Evolutionary conservation across 176 grass and related monocot species (phyloP).

Genomic region (Areca catechu): DNA sequence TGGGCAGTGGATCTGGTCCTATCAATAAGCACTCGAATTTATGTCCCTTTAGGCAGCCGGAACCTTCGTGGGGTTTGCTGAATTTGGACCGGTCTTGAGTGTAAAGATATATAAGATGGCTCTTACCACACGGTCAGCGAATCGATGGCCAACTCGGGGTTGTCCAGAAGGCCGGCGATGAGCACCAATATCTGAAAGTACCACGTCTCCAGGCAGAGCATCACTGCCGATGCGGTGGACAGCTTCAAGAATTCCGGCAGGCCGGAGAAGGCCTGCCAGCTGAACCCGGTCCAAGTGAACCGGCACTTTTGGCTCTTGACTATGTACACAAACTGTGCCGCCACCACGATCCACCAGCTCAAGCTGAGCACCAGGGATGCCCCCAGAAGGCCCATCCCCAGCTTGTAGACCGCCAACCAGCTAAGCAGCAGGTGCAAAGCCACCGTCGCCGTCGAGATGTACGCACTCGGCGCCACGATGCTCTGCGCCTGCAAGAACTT

Average conservation of each 20-base stretch:
- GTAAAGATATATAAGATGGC: no score
- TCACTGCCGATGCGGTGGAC: slow-evolving; percentile 35
- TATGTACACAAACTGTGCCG: slow-evolving; percentile 24
- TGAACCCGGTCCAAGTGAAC: slow-evolving; percentile 43
- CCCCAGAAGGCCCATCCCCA: slow-evolving; percentile 32
- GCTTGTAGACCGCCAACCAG: slow-evolving; percentile 41
- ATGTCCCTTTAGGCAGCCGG: no score
- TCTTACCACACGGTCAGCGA: slow-evolving; percentile 37
- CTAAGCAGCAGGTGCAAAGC: slow-evolving; percentile 34
- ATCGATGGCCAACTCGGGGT: slow-evolving; percentile 55
- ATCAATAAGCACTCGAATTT: no score
- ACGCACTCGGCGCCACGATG: slow-evolving; percentile 53
- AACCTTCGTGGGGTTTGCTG: no score
- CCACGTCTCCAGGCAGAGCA: slow-evolving; percentile 45
- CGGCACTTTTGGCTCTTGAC: slow-evolving; percentile 26
- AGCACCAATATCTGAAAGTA: slow-evolving; percentile 55
- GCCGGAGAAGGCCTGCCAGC: slow-evolving; percentile 33
- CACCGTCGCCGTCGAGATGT: slow-evolving; percentile 42
- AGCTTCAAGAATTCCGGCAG: slow-evolving; percentile 33
- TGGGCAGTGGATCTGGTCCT: no score
- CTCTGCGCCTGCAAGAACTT: slow-evolving; percentile 71
- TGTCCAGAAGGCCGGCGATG: slow-evolving; percentile 44
- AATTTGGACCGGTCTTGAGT: no score
- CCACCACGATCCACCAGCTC: slow-evolving; percentile 34
- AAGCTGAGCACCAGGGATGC: slow-evolving; percentile 45